These are phyloP conservation scores for Pelargonium fulgidum DNA, from an alignment of 441 rosid species.

Conservation along the genomic window DNA sequence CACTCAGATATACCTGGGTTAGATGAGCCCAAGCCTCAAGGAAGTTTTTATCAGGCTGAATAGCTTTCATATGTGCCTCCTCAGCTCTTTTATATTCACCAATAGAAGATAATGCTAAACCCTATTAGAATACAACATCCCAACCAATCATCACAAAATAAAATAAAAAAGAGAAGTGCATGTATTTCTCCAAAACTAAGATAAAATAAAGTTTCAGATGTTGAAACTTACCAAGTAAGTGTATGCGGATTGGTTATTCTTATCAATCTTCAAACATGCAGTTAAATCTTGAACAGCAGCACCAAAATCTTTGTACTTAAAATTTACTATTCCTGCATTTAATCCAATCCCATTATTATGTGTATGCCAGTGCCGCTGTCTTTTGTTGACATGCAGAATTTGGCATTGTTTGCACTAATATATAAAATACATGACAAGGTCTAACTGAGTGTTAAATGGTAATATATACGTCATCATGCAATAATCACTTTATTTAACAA, in stretches of 20 bases:
- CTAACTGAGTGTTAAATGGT: neutral
- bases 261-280: conserved; percentile 74
- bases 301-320: conserved; percentile 83
- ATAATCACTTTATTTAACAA: conserved; percentile 2
- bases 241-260: conserved; percentile 83
- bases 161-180: neutral
- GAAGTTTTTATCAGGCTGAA: conserved; percentile 69
- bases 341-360: conserved; percentile 20
- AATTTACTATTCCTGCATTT: conserved; percentile 82
- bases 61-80: conserved; percentile 81
- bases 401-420: conserved; percentile 1
- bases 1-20: conserved; percentile 51
- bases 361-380: neutral
- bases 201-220: conserved; percentile 18
- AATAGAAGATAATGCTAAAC: conserved; percentile 64
- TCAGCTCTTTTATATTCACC: conserved; percentile 83
- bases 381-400: neutral
- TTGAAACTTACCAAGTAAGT: conserved; percentile 67
- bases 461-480: neutral
- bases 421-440: conserved; percentile 2
- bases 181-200: neutral
- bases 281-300: conserved; percentile 86
- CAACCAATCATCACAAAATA: conserved; percentile 21
- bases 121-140: conserved; percentile 40
- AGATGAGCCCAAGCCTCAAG: conserved; percentile 95